Conservation (phyloP, 345 rosid species). For the Pelargonium nanum region DNA sequence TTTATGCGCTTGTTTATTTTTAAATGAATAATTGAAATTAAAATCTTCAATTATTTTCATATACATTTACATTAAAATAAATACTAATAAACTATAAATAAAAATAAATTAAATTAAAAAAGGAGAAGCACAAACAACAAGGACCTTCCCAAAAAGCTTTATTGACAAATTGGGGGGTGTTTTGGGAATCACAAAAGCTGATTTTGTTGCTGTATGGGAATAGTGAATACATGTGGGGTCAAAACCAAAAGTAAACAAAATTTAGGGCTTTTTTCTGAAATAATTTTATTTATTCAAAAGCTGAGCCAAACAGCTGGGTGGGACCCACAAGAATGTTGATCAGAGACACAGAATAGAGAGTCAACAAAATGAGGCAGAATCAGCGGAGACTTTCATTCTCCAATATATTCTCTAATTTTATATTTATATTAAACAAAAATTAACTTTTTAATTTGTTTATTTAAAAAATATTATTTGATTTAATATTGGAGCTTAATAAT, state of each 20-base stretch:
- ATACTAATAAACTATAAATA: too few species aligned
- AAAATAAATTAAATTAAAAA: not conserved
- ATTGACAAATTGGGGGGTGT: not conserved
- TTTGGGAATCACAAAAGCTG: slow-evolving; percentile 18
- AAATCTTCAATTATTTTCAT: too few species aligned
- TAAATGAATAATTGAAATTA: too few species aligned
- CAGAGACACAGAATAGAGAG: slow-evolving; percentile 18
- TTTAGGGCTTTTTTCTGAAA: not conserved
- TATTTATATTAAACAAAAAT: not conserved
- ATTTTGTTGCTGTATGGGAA: slow-evolving; percentile 3
- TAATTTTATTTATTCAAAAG: slow-evolving; percentile 1
- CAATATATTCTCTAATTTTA: slow-evolving; percentile 32
- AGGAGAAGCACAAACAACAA: not conserved
- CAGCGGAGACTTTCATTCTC: slow-evolving; percentile 74
- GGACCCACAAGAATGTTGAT: slow-evolving; percentile 12
- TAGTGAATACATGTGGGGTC: slow-evolving; percentile 13
- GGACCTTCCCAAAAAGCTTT: slow-evolving; percentile 11
- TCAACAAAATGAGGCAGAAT: slow-evolving; percentile 37
- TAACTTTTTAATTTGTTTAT: too few species aligned
- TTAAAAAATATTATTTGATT: too few species aligned
- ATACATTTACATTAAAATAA: too few species aligned
- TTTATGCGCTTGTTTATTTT: too few species aligned
- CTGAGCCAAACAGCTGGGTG: slow-evolving; percentile 6
- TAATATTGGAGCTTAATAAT: too few species aligned
- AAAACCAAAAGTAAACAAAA: slow-evolving; percentile 11